A percentile compares a stretch with the other conserved stretches of the same genome.
phyloP scores from a whole-genome alignment of 805 yeast genomes.

The Saturnispora saitoi region DNA sequence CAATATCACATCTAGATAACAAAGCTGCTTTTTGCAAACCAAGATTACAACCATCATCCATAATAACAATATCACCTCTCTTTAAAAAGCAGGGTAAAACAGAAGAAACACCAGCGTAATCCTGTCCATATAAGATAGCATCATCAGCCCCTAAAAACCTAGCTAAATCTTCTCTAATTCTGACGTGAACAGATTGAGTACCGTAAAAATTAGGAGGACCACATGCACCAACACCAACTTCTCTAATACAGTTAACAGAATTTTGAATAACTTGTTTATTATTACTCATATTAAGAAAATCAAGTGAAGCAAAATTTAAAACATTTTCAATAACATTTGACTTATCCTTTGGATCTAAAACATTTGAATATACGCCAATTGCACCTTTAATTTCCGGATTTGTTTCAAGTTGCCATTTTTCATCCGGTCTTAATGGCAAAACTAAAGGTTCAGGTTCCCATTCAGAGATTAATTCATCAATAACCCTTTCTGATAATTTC shows the following conservation, averaged over 20 bases:
- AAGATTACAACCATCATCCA: constrained; percentile 68
- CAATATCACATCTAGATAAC: constrained; percentile 79
- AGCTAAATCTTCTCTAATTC: constrained; percentile 69
- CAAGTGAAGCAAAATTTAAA: constrained; percentile 61
- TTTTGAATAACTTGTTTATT: constrained; percentile 38
- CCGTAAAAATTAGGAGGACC: constrained; percentile 98
- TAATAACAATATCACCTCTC: constrained; percentile 88
- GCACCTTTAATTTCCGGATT: constrained; percentile 58
- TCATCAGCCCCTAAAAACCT: constrained; percentile 67
- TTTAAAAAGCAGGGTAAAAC: constrained; percentile 90
- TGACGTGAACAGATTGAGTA: constrained; percentile 81
- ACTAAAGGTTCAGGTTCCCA: constrained; percentile 91
- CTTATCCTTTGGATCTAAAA: constrained; percentile 23
- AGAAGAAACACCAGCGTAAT: constrained; percentile 75
- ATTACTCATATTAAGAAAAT: constrained; percentile 57
- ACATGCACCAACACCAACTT: constrained; percentile 94
- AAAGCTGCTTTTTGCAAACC: constrained; percentile 82
- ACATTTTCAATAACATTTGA: constrained; percentile 29
- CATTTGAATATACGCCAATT: constrained; percentile 29
- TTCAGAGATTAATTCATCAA: constrained; percentile 76
- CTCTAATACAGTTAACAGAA: constrained; percentile 50
- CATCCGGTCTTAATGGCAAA: constrained; percentile 40
- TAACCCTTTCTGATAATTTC: constrained; percentile 49
- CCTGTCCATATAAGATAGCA: constrained; percentile 88
- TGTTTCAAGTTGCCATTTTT: constrained; percentile 52